phyloP scores from a whole-genome alignment of 805 yeast genomes.

The Barnettozyma siamensis region DNA sequence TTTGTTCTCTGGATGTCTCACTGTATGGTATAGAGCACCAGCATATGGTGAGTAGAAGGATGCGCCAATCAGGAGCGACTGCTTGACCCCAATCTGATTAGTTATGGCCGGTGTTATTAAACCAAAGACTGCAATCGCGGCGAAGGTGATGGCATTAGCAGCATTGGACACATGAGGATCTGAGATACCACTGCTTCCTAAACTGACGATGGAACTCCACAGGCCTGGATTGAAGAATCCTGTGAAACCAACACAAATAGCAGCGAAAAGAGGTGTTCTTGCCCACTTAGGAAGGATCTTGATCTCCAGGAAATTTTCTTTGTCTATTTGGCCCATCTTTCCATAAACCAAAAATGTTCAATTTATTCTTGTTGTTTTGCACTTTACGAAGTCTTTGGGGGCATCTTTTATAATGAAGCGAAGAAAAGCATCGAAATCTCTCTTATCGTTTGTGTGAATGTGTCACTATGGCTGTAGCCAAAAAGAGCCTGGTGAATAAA shows the following conservation, averaged over 20 bases:
- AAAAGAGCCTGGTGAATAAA: too few relatives aligned
- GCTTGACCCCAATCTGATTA: slow-evolving; percentile 1
- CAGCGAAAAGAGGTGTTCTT: slow-evolving; percentile 1
- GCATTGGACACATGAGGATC: not conserved
- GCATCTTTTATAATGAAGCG: too few relatives aligned
- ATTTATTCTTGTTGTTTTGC: too few relatives aligned
- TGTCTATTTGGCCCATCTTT: too few relatives aligned
- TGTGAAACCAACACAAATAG: slow-evolving; percentile 1
- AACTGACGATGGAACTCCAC: not conserved
- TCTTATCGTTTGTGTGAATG: too few relatives aligned
- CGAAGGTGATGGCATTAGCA: not conserved
- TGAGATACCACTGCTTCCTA: slow-evolving; percentile 1
- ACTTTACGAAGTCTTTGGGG: too few relatives aligned
- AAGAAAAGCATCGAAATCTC: too few relatives aligned
- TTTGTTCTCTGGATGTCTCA: not conserved
- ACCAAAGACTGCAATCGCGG: not conserved
- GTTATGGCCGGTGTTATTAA: not conserved
- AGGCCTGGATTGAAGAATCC: slow-evolving; percentile 1
- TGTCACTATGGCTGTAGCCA: too few relatives aligned
- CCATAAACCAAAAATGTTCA: too few relatives aligned
- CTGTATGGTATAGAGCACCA: slow-evolving; percentile 1
- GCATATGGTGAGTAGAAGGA: slow-evolving; percentile 1
- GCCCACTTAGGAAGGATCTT: not conserved
- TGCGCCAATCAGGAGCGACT: not conserved
- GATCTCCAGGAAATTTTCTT: not conserved